A percentile compares a stretch with the other conserved stretches of the same genome.
Evolutionary conservation across 208 protist species (phyloP).

Genomic region (Crithidia sp.): DNA sequence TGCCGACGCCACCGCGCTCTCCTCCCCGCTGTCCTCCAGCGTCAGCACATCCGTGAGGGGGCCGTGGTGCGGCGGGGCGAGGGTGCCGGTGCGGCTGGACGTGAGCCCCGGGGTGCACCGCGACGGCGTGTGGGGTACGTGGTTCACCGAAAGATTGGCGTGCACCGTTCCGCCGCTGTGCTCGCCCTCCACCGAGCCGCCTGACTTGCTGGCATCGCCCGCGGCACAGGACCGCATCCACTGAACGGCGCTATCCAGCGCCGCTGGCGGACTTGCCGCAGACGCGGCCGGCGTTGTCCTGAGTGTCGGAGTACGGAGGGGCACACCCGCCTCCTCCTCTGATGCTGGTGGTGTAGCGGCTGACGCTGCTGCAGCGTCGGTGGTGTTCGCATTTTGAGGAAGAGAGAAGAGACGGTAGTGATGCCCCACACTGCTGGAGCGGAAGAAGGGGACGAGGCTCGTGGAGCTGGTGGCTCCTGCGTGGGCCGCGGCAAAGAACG

Average conservation of each 20-base stretch:
- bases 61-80: not conserved
- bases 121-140: constrained; percentile 12
- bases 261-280: too few species aligned
- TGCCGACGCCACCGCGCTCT: not conserved
- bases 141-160: not conserved
- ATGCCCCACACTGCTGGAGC: too few species aligned
- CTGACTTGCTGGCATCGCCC: not conserved
- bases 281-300: too few species aligned
- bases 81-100: constrained; percentile 5
- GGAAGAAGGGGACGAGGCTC: not conserved
- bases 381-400: too few species aligned
- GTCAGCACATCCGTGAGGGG: not conserved
- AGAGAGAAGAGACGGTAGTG: too few species aligned
- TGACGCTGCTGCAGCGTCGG: too few species aligned
- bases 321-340: too few species aligned
- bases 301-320: too few species aligned
- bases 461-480: not conserved
- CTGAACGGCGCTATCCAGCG: too few species aligned
- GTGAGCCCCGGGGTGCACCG: constrained; percentile 6
- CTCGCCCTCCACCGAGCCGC: not conserved
- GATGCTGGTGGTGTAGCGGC: too few species aligned
- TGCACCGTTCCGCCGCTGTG: not conserved
- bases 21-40: not conserved
- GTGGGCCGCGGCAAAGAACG: not conserved
- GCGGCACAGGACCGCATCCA: too few species aligned